Conservation (phyloP, 1,139 yeast species). For the Candida mesenterica region DNA sequence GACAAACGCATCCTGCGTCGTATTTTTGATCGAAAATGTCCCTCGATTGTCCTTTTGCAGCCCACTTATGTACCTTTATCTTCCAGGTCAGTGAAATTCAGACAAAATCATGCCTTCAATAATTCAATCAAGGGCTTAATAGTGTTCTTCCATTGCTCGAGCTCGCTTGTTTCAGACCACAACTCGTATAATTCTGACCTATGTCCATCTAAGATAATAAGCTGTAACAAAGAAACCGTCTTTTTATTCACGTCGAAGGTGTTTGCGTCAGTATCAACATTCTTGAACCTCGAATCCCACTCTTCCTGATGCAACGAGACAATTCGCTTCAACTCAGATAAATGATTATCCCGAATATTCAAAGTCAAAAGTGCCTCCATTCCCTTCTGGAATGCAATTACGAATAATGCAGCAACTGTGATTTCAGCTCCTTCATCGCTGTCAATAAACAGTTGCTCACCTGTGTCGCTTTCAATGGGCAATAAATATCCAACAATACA, state of each 20-base stretch:
- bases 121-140: background rate
- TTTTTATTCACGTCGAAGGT: background rate
- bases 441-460: conserved; percentile 1
- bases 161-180: conserved; percentile 3
- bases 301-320: background rate
- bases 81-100: too few species aligned
- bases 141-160: conserved; percentile 3
- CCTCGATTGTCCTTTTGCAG: too few species aligned
- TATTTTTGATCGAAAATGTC: too few species aligned
- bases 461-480: background rate
- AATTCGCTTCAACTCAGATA: background rate
- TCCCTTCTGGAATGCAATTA: conserved; percentile 2
- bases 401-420: conserved; percentile 2
- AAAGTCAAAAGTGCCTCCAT: background rate
- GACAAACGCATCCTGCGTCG: too few species aligned
- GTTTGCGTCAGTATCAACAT: background rate
- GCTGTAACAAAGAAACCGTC: background rate
- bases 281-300: background rate
- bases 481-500: background rate
- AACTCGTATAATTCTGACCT: conserved; percentile 5
- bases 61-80: too few species aligned
- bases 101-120: too few species aligned
- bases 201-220: background rate
- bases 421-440: conserved; percentile 2
- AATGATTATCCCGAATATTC: background rate